Percentiles rank a stretch among this genome's conserved stretches.
phyloP scores from a whole-genome alignment of 495 filamentous ascomycete species.

The Daldinia childiae region DNA sequence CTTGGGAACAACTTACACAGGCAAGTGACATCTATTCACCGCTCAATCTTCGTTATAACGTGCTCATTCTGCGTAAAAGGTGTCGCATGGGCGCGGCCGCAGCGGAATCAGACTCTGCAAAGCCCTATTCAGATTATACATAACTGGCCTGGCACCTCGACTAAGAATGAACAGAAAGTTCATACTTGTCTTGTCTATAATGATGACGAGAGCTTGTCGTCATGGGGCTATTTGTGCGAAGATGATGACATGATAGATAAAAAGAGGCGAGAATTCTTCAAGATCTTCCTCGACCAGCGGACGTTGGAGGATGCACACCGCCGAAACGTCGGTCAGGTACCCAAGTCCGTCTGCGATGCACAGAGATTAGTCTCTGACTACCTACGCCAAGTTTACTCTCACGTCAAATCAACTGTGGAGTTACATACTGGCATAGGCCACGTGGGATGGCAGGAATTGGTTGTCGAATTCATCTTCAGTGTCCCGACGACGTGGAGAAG shows the following conservation, averaged over 20 bases:
- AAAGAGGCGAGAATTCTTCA: slow-evolving; percentile 64
- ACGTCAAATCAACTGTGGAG: slow-evolving; percentile 60
- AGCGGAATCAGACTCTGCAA: slow-evolving; percentile 36
- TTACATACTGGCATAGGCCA: slow-evolving; percentile 47
- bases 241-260: slow-evolving; percentile 52
- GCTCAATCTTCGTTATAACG: background rate
- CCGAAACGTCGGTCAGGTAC: slow-evolving; percentile 47
- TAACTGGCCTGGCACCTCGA: slow-evolving; percentile 66
- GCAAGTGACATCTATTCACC: slow-evolving; percentile 45
- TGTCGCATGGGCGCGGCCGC: slow-evolving; percentile 31
- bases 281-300: slow-evolving; percentile 64
- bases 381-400: slow-evolving; percentile 62
- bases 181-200: slow-evolving; percentile 65
- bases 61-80: slow-evolving; percentile 20
- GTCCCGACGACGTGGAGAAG: slow-evolving; percentile 75
- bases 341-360: slow-evolving; percentile 54
- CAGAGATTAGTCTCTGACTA: slow-evolving; percentile 66
- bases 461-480: slow-evolving; percentile 71
- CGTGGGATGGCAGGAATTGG: slow-evolving; percentile 57
- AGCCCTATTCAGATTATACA: slow-evolving; percentile 65
- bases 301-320: slow-evolving; percentile 49
- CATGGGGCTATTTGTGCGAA: slow-evolving; percentile 68
- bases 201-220: slow-evolving; percentile 49
- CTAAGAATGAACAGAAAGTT: slow-evolving; percentile 66
- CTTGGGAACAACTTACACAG: slow-evolving; percentile 70